Base-by-base conservation (phyloP, 2,329 filamentous ascomycete species). In the Clarireedia paspali region DNA sequence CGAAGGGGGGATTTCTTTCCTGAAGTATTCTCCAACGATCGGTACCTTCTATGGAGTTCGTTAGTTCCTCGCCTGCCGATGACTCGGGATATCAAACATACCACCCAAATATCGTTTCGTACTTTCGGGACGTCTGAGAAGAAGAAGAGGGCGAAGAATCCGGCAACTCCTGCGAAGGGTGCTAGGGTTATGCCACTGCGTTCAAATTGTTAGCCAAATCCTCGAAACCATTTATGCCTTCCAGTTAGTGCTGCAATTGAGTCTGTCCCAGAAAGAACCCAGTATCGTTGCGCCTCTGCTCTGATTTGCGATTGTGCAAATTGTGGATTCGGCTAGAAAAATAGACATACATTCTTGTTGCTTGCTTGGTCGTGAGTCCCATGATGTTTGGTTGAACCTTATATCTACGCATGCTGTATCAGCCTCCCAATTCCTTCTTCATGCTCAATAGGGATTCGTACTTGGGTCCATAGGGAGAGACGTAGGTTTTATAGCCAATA, bases 381-480 rank as follows among this genome's bases (percentile, higher is more conserved):
- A 69, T 70, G 60, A 83, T 53, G 66, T 84, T 76, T 50, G 78
- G 74, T 70, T 83, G 78, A 71, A 74, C 75, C 64, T 77, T 74
- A 75, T 85, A 85, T 71, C 83, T 86, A 38, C 2, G 39, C 7
- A 17, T 15, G 12, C 6, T 10, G 9, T 6, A 57, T 63, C 55
- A 65, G 59, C 54, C 10, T 47, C 52, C 15, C 6, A 3, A 10
- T 48, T 24, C 30, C 20, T 34, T 17, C 14, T 44, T 45, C 5
- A 40, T 30, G 34, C 17, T 42, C 39, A 5, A 27, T n/a, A 24
- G 20, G 10, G 23, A 59, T 70, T 73, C 77, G 74, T 81, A 86
- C 83, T 84, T 85, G 53, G 83, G 83, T 69, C 81, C 83, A 70
- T 82, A 84, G 63, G 77, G 74, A 73, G 81, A 85, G 74, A 78